A percentile compares a stretch with the other conserved stretches of the same genome.
Evolutionary conservation across 352 stramenopile genomes (phyloP).

Genomic region (Phytophthora tubulina): DNA sequence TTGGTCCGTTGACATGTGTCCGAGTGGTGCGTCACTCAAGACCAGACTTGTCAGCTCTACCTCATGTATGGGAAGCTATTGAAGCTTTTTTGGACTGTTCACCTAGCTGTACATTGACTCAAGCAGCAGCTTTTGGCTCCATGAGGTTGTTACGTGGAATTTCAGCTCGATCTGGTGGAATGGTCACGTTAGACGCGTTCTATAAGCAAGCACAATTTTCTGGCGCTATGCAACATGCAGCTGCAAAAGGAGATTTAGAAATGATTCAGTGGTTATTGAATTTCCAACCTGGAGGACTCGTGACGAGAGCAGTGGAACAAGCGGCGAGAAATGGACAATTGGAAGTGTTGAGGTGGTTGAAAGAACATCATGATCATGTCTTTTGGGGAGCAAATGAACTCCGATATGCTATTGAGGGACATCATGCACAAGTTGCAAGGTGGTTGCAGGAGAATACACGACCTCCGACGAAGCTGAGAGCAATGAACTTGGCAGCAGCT

Average conservation of each 20-base stretch:
- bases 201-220: constrained; percentile 44
- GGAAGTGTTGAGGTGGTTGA: constrained; percentile 35
- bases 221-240: constrained; percentile 32
- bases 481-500: constrained; percentile 41
- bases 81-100: constrained; percentile 40
- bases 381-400: constrained; percentile 51
- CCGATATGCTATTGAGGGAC: constrained; percentile 34
- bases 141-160: constrained; percentile 36
- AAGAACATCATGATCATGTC: constrained; percentile 41
- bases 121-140: constrained; percentile 33
- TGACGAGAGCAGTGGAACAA: constrained; percentile 40
- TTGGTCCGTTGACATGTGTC: constrained; percentile 30
- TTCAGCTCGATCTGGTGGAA: constrained; percentile 20
- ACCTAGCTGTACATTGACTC: constrained; percentile 34
- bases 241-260: constrained; percentile 32
- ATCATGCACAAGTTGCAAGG: constrained; percentile 24
- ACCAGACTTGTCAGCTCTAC: constrained; percentile 28
- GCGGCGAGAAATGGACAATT: constrained; percentile 35
- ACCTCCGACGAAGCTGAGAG: constrained; percentile 34
- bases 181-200: constrained; percentile 31
- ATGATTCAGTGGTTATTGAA: constrained; percentile 36
- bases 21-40: constrained; percentile 32
- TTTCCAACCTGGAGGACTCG: constrained; percentile 41
- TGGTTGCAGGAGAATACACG: constrained; percentile 42
- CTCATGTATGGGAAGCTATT: constrained; percentile 36